Evolutionary conservation across 257 asterid species (phyloP), one percentile per base, ranked within the genome.

Genomic region (Solanum raphanifolium): DNA sequence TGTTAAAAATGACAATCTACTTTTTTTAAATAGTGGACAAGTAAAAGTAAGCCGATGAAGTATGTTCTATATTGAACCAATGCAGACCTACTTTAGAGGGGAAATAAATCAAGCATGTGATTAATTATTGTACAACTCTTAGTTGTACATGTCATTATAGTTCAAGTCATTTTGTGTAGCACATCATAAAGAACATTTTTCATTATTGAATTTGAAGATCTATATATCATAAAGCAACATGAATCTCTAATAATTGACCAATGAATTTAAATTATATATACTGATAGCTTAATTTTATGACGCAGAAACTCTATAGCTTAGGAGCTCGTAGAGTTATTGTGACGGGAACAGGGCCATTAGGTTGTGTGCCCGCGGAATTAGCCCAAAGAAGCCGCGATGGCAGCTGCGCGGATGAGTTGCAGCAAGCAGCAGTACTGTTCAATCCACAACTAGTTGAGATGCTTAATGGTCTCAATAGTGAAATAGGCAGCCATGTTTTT

Each of bases 281-380:
- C 16, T 38, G n/a, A 39, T 4, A 20, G 1, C 55, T 55, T 32
- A 25, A n/a, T 48, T 68, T 25, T 65, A 46, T 43, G 25, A 38
- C 75, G 87, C 89, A 96, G 98, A 92, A 89, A 29, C 60, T 96
- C 39, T 72, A 94, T 86, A 88, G 73, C 2, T 91, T 94, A 0
- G 98, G 99, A 20, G 91, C 95, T 13, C 94, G 93, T 2, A 87
- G 95, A 60, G 90, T 96, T n/a, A n/a, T 96, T 1, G 99, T 96
- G 89, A 96, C 98, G 0, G 99, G 99, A 4, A 93, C 95, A 3
- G 99, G 99, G 0, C 99, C 98, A 25, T 15, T 96, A 32, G 99
- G 99, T 21, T 96, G 99, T 73, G 98, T 93, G 76, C 99, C 99
- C 0, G 98, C 98, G 0, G 98, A 95, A 73, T 36, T 94, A 83